Evolutionary conservation across 805 yeast species (phyloP).

Genomic region (Maudiozyma pseudohumilis): DNA sequence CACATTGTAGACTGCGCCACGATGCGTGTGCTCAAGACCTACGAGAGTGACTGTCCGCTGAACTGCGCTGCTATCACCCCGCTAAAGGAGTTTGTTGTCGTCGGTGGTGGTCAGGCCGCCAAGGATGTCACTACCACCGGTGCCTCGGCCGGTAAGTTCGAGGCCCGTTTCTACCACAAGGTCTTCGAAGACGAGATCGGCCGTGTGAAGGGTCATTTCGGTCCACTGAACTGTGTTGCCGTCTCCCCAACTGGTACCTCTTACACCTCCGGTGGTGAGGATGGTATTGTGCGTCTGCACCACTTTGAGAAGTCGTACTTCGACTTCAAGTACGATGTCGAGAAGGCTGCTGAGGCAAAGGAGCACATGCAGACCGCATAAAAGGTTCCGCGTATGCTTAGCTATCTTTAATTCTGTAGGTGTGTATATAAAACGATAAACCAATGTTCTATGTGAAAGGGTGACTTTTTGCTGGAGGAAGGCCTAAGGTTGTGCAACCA

Average conservation of each 20-base stretch:
- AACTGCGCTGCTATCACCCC: conserved; percentile 95
- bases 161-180: conserved; percentile 92
- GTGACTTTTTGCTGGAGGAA: no score
- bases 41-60: conserved; percentile 83
- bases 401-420: no score
- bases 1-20: conserved; percentile 68
- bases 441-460: no score
- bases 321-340: conserved; percentile 89
- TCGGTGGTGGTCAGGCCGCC: conserved; percentile 99
- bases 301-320: conserved; percentile 85
- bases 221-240: conserved; percentile 91
- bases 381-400: no score
- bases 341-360: conserved; percentile 56
- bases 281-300: conserved; percentile 92
- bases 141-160: conserved; percentile 88
- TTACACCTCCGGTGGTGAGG: conserved; percentile 97
- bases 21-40: conserved; percentile 61
- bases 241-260: conserved; percentile 90
- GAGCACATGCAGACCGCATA: conserved; percentile 26
- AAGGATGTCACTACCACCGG: conserved; percentile 97
- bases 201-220: conserved; percentile 96
- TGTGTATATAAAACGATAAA: no score
- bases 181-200: conserved; percentile 93
- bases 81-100: conserved; percentile 76
- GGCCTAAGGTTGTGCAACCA: no score